Percentiles rank a stretch among this genome's conserved stretches.
Evolutionary conservation across 2,329 filamentous ascomycete genomes (phyloP).

Genomic region (Exophiala bonariae): DNA sequence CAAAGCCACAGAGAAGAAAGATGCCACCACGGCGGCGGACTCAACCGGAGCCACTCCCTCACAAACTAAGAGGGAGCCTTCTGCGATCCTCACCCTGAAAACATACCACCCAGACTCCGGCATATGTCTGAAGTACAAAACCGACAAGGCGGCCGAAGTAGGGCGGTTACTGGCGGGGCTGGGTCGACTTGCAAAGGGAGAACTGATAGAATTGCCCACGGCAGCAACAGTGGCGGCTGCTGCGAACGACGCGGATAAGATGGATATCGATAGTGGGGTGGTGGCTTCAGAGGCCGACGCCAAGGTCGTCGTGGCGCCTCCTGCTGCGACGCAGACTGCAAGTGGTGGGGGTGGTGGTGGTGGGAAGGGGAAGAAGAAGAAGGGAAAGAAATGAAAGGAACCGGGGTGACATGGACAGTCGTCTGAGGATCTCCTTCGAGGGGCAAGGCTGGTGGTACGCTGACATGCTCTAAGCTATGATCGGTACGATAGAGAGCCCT

Average conservation of each 20-base stretch:
- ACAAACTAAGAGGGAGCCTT: slow-evolving; percentile 38
- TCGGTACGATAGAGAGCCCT: too few species aligned
- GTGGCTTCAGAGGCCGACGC: slow-evolving; percentile 14
- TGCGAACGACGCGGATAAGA: slow-evolving; percentile 31
- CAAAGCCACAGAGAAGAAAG: slow-evolving; percentile 29
- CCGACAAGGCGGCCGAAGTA: slow-evolving; percentile 87
- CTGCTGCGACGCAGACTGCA: slow-evolving; percentile 11
- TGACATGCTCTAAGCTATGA: too few species aligned
- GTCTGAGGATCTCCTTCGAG: too few species aligned
- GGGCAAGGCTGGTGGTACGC: too few species aligned
- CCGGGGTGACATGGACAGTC: too few species aligned
- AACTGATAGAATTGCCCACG: slow-evolving; percentile 53
- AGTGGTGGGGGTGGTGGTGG: slow-evolving; percentile 15
- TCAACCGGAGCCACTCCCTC: slow-evolving; percentile 30
- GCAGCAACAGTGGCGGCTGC: slow-evolving; percentile 32
- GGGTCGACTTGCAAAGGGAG: slow-evolving; percentile 69
- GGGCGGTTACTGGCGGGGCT: slow-evolving; percentile 75
- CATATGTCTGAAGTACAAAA: slow-evolving; percentile 84
- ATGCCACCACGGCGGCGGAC: slow-evolving; percentile 30
- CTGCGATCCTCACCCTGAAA: slow-evolving; percentile 78
- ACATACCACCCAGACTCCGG: slow-evolving; percentile 84
- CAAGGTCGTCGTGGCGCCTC: slow-evolving; percentile 15
- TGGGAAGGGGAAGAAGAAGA: slow-evolving; percentile 26
- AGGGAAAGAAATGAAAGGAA: slow-evolving; percentile 26
- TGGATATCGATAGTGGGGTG: slow-evolving; percentile 24